Evolutionary conservation across 75 land plant species (phyloP), one percentile per base, ranked within the genome.

Genomic region (Cupressus sempervirens): DNA sequence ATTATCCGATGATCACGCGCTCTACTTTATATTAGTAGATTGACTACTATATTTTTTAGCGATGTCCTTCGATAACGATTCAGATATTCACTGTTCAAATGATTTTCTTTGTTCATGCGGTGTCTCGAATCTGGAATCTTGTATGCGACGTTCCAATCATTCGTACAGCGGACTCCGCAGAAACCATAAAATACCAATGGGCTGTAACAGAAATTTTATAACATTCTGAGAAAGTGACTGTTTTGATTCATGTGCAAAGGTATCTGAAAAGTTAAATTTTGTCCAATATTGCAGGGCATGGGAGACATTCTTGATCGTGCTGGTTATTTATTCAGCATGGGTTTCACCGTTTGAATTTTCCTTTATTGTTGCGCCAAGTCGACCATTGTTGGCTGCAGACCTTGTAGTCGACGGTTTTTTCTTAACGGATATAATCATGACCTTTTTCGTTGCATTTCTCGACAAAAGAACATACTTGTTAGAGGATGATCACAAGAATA

Each of bases 311-410:
- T 56, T 92, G 54, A 70, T 92, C 8, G 15, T 89, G 62, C 73
- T 92, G 41, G 93, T 92, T 52, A n/a, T 86, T 85, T 92, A 91
- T 70, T 86, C 89, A 4, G 92, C 93, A 6, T 91, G 93, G 92
- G 89, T 91, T 13, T 86, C 93, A 2, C 92, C 92, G 0, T 92
- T 91, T 53, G 92, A 92, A 70, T 89, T 92, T 46, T 89, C 88
- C 0, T 91, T 92, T 86, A 20, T 91, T 2, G 70, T 82, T 53
- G 56, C 67, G 48, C 83, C 86, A 29, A 48, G n/a, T 16, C 87
- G 89, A 18, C 32, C 72, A 12, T 86, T 91, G 10, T 45, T 90
- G 3, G 76, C 85, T 1, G 82, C 76, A 1, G 93, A 92, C 48
- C 84, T 87, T 75, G 48, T 86, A 18, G 93, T 92, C 23, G 84